Evolutionary conservation across 1,139 yeast genomes (phyloP).

Genomic region (Scheffersomyces parashehatae): DNA sequence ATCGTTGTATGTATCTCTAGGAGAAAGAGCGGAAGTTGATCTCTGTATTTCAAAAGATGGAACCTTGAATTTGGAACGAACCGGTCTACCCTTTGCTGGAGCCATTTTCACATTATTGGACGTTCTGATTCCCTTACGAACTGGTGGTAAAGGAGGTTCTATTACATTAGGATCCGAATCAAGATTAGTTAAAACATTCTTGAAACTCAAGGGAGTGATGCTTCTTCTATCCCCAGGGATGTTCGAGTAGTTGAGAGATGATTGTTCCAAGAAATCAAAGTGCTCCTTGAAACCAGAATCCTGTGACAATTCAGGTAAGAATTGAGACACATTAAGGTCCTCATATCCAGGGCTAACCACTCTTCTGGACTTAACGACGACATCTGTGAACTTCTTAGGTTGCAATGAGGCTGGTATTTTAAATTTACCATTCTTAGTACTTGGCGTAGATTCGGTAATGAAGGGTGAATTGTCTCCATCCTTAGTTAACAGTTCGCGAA

Average conservation of each 20-base stretch:
- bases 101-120: not conserved
- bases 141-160: constrained; percentile 24
- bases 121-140: not conserved
- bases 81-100: constrained; percentile 8
- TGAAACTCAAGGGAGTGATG: constrained; percentile 29
- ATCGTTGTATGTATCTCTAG: constrained; percentile 42
- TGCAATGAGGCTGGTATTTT: constrained; percentile 25
- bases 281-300: constrained; percentile 50
- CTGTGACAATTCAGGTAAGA: constrained; percentile 47
- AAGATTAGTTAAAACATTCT: constrained; percentile 28
- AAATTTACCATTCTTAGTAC: constrained; percentile 2
- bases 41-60: constrained; percentile 48
- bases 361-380: constrained; percentile 45
- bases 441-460: not conserved
- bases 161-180: constrained; percentile 18
- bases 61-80: constrained; percentile 36
- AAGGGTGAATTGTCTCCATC: no score
- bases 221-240: constrained; percentile 20
- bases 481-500: no score
- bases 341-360: constrained; percentile 42
- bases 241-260: constrained; percentile 18
- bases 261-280: constrained; percentile 28
- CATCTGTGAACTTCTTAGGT: constrained; percentile 41
- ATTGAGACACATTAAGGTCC: constrained; percentile 39
- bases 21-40: constrained; percentile 35